phyloP scores from a whole-genome alignment of 192 early-diverging fungal species.

The Neocallimastix lanati region DNA sequence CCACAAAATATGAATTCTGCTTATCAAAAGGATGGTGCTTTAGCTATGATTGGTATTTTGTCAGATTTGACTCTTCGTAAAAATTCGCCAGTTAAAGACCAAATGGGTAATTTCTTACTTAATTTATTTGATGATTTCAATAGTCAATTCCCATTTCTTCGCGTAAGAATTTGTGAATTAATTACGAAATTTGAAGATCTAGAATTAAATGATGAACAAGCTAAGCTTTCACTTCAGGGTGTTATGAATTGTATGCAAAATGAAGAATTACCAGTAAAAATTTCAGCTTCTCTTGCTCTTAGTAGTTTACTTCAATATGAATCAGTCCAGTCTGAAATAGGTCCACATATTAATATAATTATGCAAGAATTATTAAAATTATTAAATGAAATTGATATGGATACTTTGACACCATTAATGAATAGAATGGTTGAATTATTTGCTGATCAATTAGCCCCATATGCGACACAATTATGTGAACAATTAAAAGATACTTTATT shows the following conservation, averaged over 20 bases:
- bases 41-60: slow-evolving; percentile 68
- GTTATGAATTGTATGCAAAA: background rate
- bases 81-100: slow-evolving; percentile 50
- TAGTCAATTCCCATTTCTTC: slow-evolving; percentile 61
- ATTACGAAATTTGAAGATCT: slow-evolving; percentile 14
- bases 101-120: slow-evolving; percentile 73
- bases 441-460: slow-evolving; percentile 76
- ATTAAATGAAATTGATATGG: slow-evolving; percentile 85
- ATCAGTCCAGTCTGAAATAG: background rate
- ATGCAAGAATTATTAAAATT: slow-evolving; percentile 47
- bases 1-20: slow-evolving; percentile 51
- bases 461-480: slow-evolving; percentile 70
- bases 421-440: slow-evolving; percentile 83
- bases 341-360: background rate
- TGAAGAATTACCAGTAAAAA: background rate
- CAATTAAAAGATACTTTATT: slow-evolving; percentile 77
- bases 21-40: slow-evolving; percentile 72
- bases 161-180: slow-evolving; percentile 44
- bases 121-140: slow-evolving; percentile 83
- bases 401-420: slow-evolving; percentile 69
- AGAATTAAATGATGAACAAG: slow-evolving; percentile 7
- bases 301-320: background rate
- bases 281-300: background rate
- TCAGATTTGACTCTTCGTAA: slow-evolving; percentile 47
- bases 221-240: background rate